Base-by-base conservation (phyloP, 306 rosid genomes). In the Parietaria judaica region DNA sequence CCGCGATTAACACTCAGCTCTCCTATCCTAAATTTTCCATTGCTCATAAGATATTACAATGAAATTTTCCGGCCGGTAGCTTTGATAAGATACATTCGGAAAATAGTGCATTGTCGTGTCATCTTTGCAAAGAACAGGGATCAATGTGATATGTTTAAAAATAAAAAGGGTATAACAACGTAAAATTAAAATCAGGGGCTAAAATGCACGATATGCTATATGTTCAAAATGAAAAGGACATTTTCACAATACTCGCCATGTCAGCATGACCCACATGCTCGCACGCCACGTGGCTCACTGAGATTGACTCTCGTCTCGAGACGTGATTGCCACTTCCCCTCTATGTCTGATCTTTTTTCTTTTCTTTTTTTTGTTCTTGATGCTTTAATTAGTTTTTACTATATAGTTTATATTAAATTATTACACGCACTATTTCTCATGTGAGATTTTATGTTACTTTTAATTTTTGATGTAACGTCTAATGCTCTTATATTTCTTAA, bases 201-300 rank as follows among this genome's bases (percentile, higher is more conserved):
- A 23, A 23, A 23, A 23, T 23, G 31, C 31, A 23, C 31, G 31
- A 23, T 2, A 23, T 23, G 31, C 31, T 23, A 23, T 23, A 2
- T 23, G 31, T 23, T 23, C 31, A 52, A 6, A 14, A 34, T 11
- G 6, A 51, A 45, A 56, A 15, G 38, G 36, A 68, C 38, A 23
- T 12, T 15, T 58, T 46, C 43, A 31, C 7, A 38, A 49, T 49
- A 49, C 14, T n/a, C 15, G 53, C 83, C 87, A 84, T 86, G 90
- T 88, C 88, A 79, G 45, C 77, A 80, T 77, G 83, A 86, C 87
- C 90, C 90, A 81, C 75, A 74, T 60, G 66, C 70, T n/a, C 7
- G 8, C 68, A 1, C 1, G 56, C 90, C 96, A 88, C 90, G 95
- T 86, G 88, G 80, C 70, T 45, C 35, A 14, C 57, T 80, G 61